Evolutionary conservation across 2,329 filamentous ascomycete genomes (phyloP), one percentile per base, ranked within the genome.

Genomic region (Clonostachys solani): DNA sequence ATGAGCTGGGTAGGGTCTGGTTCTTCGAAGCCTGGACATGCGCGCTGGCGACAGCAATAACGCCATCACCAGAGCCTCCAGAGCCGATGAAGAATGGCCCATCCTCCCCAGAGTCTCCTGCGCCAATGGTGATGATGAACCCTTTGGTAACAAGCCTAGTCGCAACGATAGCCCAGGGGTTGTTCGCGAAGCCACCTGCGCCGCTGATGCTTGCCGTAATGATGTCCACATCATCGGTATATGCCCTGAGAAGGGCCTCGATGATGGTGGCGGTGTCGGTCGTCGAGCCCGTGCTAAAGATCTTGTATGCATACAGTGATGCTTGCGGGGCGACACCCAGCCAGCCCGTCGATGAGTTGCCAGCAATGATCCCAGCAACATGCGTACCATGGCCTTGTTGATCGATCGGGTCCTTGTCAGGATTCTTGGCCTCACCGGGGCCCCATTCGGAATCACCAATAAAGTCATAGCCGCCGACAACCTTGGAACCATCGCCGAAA

Each of bases 51-150:
- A 75, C 65, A 4, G 69, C 62, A 10, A 73, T 63, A 5, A 71
- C 69, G 15, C 67, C 61, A 29, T 60, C 61, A 5, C 68, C 71
- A 7, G 68, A 65, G 3, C 71, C 63, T 5, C 70, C 72, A 6
- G 60, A 64, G 40, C 60, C 52, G 9, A 38, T 47, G 23, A 65
- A 68, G 55, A 74, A 73, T 0, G 71, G 58, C 2, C 73, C 72
- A 18, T 60, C 52, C 6, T 56, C 57, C 10, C 72, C 72, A 5
- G 63, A 61, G 46, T 77, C 76, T 34, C 73, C 72, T 5, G 65
- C 69, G 2, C 71, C 63, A 19, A 74, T 64, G 10, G 67, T 66
- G 34, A 72, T 62, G 13, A 71, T 62, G 12, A 73, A 61, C 9
- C 71, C 71, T 8, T 67, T 47, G 19, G 48, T 45, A 13, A 66